Percentiles rank a stretch among this genome's conserved stretches.
phyloP scores from a whole-genome alignment of 192 early-diverging fungal species.

The Linnemannia zychae region DNA sequence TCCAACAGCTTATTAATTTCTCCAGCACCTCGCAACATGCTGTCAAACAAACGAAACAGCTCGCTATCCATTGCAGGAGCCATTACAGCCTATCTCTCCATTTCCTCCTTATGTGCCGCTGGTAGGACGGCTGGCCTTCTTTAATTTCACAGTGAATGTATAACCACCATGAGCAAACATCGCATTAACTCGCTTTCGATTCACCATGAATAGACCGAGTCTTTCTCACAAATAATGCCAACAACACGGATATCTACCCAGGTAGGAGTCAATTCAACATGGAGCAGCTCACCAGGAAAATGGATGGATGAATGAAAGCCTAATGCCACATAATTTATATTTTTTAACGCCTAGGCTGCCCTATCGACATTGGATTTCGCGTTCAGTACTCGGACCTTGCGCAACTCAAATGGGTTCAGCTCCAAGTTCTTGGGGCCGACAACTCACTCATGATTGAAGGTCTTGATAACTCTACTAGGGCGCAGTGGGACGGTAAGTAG shows the following conservation, averaged over 20 bases:
- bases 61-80: not conserved
- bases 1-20: not conserved
- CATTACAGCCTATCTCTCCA: not conserved
- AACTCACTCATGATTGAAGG: conserved; percentile 12
- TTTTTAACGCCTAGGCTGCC: not conserved
- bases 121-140: not conserved
- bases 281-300: not conserved
- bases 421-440: conserved; percentile 10
- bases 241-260: conserved; percentile 12
- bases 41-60: not conserved
- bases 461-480: conserved; percentile 22
- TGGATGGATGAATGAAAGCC: too few species aligned
- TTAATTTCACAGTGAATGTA: too few species aligned
- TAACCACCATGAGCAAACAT: not conserved
- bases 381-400: conserved; percentile 36
- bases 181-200: not conserved
- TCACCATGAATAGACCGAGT: conserved; percentile 5
- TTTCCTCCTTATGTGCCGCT: not conserved
- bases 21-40: not conserved
- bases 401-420: conserved; percentile 23
- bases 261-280: not conserved
- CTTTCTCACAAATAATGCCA: not conserved
- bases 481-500: conserved; percentile 19
- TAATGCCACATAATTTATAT: not conserved
- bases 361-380: conserved; percentile 8